Evolutionary conservation across 2,329 filamentous ascomycete species (phyloP).

Genomic region (Leptosphaerulina australis): DNA sequence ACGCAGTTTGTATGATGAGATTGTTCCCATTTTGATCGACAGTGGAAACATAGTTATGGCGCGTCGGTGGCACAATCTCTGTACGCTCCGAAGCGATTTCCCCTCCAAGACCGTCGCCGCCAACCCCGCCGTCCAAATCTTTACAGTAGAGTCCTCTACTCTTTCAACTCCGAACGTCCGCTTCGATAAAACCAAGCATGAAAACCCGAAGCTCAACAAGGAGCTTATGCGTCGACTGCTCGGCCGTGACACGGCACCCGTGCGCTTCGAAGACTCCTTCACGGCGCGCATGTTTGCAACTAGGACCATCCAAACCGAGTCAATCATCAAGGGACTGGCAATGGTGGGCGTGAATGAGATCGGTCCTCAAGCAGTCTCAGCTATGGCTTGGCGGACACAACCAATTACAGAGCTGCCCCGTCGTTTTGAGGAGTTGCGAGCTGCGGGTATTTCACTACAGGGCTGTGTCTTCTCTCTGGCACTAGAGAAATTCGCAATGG

Average conservation of each 20-base stretch:
- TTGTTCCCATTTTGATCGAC: slow-evolving; percentile 45
- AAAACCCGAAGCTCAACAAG: slow-evolving; percentile 31
- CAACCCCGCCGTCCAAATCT: slow-evolving; percentile 37
- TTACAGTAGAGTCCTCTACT: slow-evolving; percentile 35
- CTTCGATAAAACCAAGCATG: slow-evolving; percentile 13
- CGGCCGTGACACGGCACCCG: slow-evolving; percentile 53
- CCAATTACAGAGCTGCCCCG: slow-evolving; percentile 62
- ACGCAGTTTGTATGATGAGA: slow-evolving; percentile 51
- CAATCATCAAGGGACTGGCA: slow-evolving; percentile 71
- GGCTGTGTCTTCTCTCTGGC: slow-evolving; percentile 69
- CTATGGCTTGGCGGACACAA: slow-evolving; percentile 71
- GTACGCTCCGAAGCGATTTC: slow-evolving; percentile 45
- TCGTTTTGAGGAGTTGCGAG: slow-evolving; percentile 66
- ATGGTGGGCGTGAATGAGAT: slow-evolving; percentile 74
- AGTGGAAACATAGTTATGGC: slow-evolving; percentile 31
- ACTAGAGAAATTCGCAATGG: slow-evolving; percentile 66
- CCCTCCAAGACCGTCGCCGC: slow-evolving; percentile 45
- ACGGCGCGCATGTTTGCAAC: slow-evolving; percentile 84
- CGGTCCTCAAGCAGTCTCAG: slow-evolving; percentile 76
- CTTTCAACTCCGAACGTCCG: slow-evolving; percentile 12
- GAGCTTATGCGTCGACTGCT: slow-evolving; percentile 44
- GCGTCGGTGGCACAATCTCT: slow-evolving; percentile 51
- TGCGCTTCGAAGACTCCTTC: slow-evolving; percentile 64
- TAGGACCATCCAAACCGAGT: slow-evolving; percentile 72
- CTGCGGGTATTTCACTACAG: slow-evolving; percentile 67